Conservation (phyloP, 495 filamentous ascomycete genomes). For the Wilcoxina mikolae region DNA sequence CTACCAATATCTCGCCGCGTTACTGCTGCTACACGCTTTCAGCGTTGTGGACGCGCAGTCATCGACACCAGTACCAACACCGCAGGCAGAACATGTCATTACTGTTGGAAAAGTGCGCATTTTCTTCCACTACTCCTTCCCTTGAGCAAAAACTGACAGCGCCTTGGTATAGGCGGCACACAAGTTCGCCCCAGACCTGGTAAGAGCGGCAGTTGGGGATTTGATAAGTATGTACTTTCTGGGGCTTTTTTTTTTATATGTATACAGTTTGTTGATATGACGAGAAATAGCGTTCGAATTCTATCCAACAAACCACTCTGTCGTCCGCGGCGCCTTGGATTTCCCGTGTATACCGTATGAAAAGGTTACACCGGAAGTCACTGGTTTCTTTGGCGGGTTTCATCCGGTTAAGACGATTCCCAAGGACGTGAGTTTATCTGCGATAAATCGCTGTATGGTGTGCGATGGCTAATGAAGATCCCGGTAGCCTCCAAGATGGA, state of each 20-base stretch:
- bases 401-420: conserved; percentile 30
- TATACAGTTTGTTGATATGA: neutral
- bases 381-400: conserved; percentile 38
- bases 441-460: neutral
- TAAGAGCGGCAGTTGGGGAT: neutral
- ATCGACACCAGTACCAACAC: neutral
- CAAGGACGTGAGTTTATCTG: conserved; percentile 26
- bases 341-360: conserved; percentile 48
- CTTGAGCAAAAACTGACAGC: neutral
- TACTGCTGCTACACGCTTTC: neutral
- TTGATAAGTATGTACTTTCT: neutral
- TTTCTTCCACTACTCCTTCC: neutral
- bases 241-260: neutral
- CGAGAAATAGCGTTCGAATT: conserved; percentile 41
- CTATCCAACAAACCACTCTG: conserved; percentile 45
- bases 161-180: neutral
- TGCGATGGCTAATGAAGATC: neutral
- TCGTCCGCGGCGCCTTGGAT: conserved; percentile 40
- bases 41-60: neutral
- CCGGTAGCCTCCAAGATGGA: conserved; percentile 35
- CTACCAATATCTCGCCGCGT: neutral
- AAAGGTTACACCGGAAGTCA: conserved; percentile 29
- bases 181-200: neutral
- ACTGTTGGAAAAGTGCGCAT: neutral
- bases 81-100: neutral